Evolutionary conservation across 202 grass and related monocot genomes (phyloP), one percentile per base, ranked within the genome.

Genomic region (Saccharum hybrid): DNA sequence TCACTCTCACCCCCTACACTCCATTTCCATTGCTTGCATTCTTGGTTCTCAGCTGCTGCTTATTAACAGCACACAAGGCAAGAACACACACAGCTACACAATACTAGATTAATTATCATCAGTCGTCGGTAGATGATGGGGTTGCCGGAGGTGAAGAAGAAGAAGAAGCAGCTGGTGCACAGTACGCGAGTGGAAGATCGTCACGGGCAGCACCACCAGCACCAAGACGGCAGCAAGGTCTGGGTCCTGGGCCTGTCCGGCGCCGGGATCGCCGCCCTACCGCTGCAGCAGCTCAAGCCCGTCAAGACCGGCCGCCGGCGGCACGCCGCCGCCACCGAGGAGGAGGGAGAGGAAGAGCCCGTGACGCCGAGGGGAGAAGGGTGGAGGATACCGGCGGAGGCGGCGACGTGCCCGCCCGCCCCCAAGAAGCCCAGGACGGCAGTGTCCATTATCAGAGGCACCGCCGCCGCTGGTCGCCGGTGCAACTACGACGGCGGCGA

Each of bases 371-470:
- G 30, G 13, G 90, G 77, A 11, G 41, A 82, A 41, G 82, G 54
- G 11, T 88, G 86, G 52, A 88, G 68, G 69, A 75, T 91, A 21
- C 86, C 83, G 11, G n/a, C 39, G 0, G 83, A 83, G 68, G 83
- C 86, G 54, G 12, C 36, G 52, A 70, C 78, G 69, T 91, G 90
- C 74, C 90, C 90, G 1, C 90, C 90, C 19, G 90, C 86, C 4
- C 90, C 86, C 14, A 89, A 89, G 87, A 89, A 89, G 81, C 48
- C 80, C 10, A 77, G 75, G 60, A 76, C 43, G 75, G 76, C 70
- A 8, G 88, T 87, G 69, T 33, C 69, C 12, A 57, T 87, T 63
- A 3, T 75, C 54, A 62, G 56, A 22, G 9, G 56, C 54, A 10
- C 26, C 61, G 60, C 10, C 22, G 10, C 59, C 8, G 22, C 23